These are phyloP conservation scores for Acacia concinna DNA, from an alignment of 331 rosid genomes.

Conservation along the genomic window DNA sequence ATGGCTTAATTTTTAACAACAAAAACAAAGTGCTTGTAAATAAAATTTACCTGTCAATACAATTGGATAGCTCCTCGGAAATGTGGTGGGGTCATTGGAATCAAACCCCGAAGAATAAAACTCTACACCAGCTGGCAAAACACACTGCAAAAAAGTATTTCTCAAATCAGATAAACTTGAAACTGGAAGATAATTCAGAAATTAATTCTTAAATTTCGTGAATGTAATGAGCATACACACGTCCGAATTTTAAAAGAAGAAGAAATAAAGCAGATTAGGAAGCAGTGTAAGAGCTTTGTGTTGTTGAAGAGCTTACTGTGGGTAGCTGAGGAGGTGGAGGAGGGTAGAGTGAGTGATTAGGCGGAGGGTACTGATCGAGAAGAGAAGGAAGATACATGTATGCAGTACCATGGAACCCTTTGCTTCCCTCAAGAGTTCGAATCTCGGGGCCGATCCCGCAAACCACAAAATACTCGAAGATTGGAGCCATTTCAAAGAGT, in stretches of 20 bases:
- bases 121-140: slow-evolving; percentile 89
- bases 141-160: slow-evolving; percentile 66
- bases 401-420: slow-evolving; percentile 79
- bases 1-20: slow-evolving; percentile 18
- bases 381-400: slow-evolving; percentile 70
- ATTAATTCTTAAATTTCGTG: not conserved
- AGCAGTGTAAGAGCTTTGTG: not conserved
- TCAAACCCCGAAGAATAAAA: slow-evolving; percentile 71
- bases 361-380: slow-evolving; percentile 83
- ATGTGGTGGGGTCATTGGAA: slow-evolving; percentile 55
- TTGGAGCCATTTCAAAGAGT: slow-evolving; percentile 65
- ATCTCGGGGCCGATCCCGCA: slow-evolving; percentile 98
- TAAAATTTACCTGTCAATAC: slow-evolving; percentile 77
- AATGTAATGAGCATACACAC: not conserved
- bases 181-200: slow-evolving; percentile 15
- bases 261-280: not conserved
- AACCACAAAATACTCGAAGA: slow-evolving; percentile 93
- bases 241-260: not conserved
- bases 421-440: slow-evolving; percentile 77
- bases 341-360: slow-evolving; percentile 76
- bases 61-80: slow-evolving; percentile 93
- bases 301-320: slow-evolving; percentile 54
- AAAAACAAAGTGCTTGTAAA: slow-evolving; percentile 6
- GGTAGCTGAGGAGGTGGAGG: slow-evolving; percentile 99
- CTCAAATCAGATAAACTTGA: slow-evolving; percentile 8